Evolutionary conservation across 2,329 filamentous ascomycete species (phyloP).

Genomic region (Herpotrichia juniperi): DNA sequence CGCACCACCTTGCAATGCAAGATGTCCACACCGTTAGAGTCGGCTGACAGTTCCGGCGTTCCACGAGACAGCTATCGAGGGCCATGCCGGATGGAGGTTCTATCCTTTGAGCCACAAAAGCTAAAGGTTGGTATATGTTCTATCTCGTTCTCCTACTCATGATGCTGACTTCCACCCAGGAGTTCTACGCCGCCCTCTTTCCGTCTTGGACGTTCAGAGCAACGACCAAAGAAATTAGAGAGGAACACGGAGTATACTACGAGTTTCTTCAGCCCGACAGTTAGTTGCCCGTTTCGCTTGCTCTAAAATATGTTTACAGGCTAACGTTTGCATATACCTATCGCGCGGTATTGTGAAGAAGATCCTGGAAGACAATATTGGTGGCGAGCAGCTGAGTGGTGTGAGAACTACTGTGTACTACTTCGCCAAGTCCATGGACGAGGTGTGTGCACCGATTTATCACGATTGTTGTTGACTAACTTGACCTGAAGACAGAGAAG

Average conservation of each 20-base stretch:
- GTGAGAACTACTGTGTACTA: conserved; percentile 24
- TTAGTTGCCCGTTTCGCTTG: too few relatives aligned
- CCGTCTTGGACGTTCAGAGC: conserved; percentile 22
- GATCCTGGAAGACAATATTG: conserved; percentile 14
- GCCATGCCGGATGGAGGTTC: conserved; percentile 30
- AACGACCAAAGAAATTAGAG: not conserved
- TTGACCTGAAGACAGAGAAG: conserved; percentile 13
- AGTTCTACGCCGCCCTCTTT: conserved; percentile 26
- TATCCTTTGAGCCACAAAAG: conserved; percentile 19
- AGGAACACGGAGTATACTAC: conserved; percentile 9
- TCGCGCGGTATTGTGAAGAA: conserved; percentile 25
- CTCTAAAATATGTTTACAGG: not conserved
- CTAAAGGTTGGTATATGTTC: conserved; percentile 17
- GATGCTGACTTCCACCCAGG: conserved; percentile 5
- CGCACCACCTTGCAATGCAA: not conserved
- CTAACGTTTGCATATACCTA: conserved; percentile 12
- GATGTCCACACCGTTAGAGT: conserved; percentile 10
- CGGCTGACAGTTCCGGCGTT: conserved; percentile 3
- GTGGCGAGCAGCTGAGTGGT: conserved; percentile 20
- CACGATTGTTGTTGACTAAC: not conserved
- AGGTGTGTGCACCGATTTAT: conserved; percentile 13
- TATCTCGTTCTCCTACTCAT: not conserved
- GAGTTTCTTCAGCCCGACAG: conserved; percentile 20
- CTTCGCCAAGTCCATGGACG: conserved; percentile 20
- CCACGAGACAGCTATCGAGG: conserved; percentile 17